A percentile compares a stretch with the other conserved stretches of the same genome.
phyloP scores from a whole-genome alignment of 805 yeast genomes.

The Ogataea ramenticola region DNA sequence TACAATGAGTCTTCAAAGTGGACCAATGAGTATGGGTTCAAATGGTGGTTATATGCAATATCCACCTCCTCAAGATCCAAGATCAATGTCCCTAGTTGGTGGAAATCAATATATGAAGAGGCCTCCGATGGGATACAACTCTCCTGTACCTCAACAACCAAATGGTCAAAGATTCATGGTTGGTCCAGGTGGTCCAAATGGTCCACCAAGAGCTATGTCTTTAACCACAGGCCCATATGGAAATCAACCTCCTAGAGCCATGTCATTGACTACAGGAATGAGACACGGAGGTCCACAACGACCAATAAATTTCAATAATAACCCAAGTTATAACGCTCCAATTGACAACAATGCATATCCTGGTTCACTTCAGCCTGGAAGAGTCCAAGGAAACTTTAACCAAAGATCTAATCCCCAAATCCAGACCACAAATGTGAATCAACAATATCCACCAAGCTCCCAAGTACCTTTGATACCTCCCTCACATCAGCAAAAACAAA shows the following conservation, averaged over 20 bases:
- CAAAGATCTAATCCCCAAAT: neutral
- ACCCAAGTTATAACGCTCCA: constrained; percentile 3
- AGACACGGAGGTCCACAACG: constrained; percentile 1
- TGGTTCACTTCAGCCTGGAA: neutral
- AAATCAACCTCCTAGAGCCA: constrained; percentile 19
- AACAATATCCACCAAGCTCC: neutral
- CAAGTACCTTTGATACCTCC: neutral
- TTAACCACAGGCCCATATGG: constrained; percentile 9
- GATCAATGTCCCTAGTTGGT: constrained; percentile 33
- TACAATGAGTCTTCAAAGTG: constrained; percentile 26
- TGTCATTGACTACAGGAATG: constrained; percentile 20
- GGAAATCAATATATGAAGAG: constrained; percentile 8
- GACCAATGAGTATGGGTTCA: constrained; percentile 21
- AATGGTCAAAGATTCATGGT: constrained; percentile 9
- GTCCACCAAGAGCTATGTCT: constrained; percentile 25
- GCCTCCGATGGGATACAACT: constrained; percentile 11
- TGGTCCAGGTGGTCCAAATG: constrained; percentile 1
- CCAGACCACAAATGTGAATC: neutral
- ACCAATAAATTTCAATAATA: constrained; percentile 4
- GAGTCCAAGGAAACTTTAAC: neutral
- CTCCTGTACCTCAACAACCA: constrained; percentile 1
- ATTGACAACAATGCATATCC: neutral
- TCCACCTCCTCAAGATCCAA: constrained; percentile 17
- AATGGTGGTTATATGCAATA: constrained; percentile 4
- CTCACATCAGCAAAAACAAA: constrained; percentile 1